A percentile compares a stretch with the other conserved stretches of the same genome.
phyloP scores from a whole-genome alignment of 1,284 basidiomycete genomes.

The Cutaneotrichosporon curvatum region DNA sequence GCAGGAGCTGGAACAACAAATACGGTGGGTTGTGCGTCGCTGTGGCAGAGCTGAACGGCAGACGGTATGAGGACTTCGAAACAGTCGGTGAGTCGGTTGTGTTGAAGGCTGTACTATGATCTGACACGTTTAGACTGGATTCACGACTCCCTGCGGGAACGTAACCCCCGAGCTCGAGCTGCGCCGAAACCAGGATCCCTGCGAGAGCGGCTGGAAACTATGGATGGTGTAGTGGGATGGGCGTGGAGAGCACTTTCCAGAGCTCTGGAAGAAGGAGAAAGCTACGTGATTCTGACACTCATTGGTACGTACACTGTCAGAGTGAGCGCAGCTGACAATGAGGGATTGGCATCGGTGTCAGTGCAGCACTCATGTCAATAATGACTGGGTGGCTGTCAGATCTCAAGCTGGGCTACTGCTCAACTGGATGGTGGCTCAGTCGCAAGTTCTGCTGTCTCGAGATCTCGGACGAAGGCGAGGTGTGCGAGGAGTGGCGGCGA shows the following conservation, averaged over 20 bases:
- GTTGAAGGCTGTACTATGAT: background rate
- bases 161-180: constrained; percentile 49
- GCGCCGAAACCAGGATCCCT: constrained; percentile 19
- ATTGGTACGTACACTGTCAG: constrained; percentile 59
- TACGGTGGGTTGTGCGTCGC: no score
- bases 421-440: constrained; percentile 96
- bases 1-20: constrained; percentile 41
- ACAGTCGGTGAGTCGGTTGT: constrained; percentile 56
- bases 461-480: constrained; percentile 61
- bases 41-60: constrained; percentile 13
- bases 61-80: constrained; percentile 63
- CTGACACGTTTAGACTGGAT: constrained; percentile 66
- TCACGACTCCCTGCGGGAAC: constrained; percentile 82
- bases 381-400: constrained; percentile 97
- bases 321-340: constrained; percentile 2
- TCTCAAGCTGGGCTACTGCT: constrained; percentile 94
- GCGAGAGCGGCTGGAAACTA: constrained; percentile 28
- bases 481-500: constrained; percentile 84
- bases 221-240: constrained; percentile 48
- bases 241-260: constrained; percentile 59
- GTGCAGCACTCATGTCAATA: constrained; percentile 90
- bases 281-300: constrained; percentile 70
- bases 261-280: constrained; percentile 52
- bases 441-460: constrained; percentile 95
- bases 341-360: constrained; percentile 88